These are phyloP conservation scores for Globisporangium alternatum DNA, from an alignment of 352 stramenopile genomes.

Conservation along the genomic window DNA sequence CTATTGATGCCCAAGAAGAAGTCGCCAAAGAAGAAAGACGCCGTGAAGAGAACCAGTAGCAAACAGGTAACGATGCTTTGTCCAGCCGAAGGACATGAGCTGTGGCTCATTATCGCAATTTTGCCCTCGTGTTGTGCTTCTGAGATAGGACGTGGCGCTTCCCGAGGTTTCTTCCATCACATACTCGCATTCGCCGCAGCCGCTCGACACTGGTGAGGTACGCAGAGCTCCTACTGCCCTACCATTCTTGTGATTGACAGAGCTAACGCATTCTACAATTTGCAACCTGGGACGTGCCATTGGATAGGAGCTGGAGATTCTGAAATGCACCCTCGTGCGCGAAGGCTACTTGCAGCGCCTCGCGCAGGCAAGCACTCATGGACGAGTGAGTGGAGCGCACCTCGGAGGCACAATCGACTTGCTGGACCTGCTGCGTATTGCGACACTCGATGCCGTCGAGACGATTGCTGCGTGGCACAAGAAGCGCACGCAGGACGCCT, in stretches of 20 bases:
- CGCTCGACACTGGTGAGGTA: slow-evolving; percentile 57
- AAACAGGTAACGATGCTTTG: slow-evolving; percentile 1
- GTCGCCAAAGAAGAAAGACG: slow-evolving; percentile 18
- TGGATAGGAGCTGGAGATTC: slow-evolving; percentile 77
- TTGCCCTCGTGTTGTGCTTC: background rate
- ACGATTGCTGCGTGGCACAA: slow-evolving; percentile 71
- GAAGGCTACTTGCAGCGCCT: slow-evolving; percentile 88
- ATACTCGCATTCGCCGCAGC: slow-evolving; percentile 24
- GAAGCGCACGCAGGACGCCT: slow-evolving; percentile 32
- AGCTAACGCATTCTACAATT: background rate
- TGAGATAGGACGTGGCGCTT: slow-evolving; percentile 22
- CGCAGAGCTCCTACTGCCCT: background rate
- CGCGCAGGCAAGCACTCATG: slow-evolving; percentile 33
- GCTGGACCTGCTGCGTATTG: slow-evolving; percentile 81
- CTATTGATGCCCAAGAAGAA: slow-evolving; percentile 11
- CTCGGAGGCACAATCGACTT: slow-evolving; percentile 77
- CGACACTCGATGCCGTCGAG: slow-evolving; percentile 89
- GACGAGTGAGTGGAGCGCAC: slow-evolving; percentile 46
- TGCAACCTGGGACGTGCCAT: background rate
- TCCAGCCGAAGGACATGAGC: no score
- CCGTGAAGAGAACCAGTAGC: background rate
- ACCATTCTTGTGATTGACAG: no score
- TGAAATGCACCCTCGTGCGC: slow-evolving; percentile 88
- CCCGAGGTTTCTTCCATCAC: slow-evolving; percentile 40
- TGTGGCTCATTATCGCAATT: no score